A percentile compares a stretch with the other conserved stretches of the same genome.
Evolutionary conservation across 129 eudicot species (phyloP).

Genomic region (Ambrosia artemisiifolia): DNA sequence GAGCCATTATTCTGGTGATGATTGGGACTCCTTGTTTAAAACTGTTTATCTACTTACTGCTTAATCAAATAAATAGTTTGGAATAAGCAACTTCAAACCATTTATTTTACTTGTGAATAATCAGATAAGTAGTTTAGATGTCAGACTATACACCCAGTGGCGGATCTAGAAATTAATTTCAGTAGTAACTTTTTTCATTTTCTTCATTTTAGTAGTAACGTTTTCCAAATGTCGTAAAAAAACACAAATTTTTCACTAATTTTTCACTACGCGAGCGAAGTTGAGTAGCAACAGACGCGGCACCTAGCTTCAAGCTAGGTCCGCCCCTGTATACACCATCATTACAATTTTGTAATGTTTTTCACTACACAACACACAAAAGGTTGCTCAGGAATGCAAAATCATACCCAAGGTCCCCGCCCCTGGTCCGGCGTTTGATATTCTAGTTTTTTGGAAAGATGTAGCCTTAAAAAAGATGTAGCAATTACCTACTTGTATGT

Average conservation of each 20-base stretch:
- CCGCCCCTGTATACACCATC: not conserved
- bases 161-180: too few species aligned
- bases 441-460: not conserved
- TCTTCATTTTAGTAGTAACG: too few species aligned
- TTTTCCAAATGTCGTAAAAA: too few species aligned
- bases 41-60: not conserved
- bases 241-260: too few species aligned
- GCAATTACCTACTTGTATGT: not conserved
- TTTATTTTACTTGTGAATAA: not conserved
- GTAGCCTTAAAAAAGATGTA: not conserved
- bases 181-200: too few species aligned
- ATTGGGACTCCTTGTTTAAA: not conserved
- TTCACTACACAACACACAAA: not conserved
- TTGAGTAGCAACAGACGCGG: too few species aligned
- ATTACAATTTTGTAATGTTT: not conserved
- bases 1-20: slow-evolving; percentile 11
- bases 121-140: too few species aligned
- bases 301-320: too few species aligned
- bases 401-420: slow-evolving; percentile 7
- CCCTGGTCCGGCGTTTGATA: slow-evolving; percentile 8
- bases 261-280: too few species aligned
- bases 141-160: too few species aligned
- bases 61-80: not conserved
- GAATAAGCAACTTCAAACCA: not conserved
- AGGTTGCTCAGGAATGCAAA: not conserved